Evolutionary conservation across 1,284 basidiomycete species (phyloP), one percentile per base, ranked within the genome.

Genomic region (Ustilago lituana): DNA sequence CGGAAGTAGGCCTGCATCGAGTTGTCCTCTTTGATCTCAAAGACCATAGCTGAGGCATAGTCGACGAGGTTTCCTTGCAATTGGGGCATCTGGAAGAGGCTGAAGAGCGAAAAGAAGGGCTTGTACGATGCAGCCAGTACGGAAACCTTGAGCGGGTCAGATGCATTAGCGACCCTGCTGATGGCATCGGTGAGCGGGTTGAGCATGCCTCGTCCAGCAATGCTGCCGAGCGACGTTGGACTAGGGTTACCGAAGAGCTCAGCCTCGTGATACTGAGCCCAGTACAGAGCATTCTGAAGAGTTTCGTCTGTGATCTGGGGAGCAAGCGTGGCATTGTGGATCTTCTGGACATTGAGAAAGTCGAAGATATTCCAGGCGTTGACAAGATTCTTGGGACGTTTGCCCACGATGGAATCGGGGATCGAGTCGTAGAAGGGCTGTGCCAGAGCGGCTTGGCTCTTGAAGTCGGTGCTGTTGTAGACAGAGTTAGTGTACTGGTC

Each of bases 91-190:
- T 60, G 57, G 52, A 70, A 53, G 83, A 91, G 87, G 82, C 89
- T 87, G 87, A 92, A 89, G 80, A 93, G 86, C 14, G 91, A 91
- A 76, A 93, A 89, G 87, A 93, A 91, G 26, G 92, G 90, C 83
- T 93, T 92, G 85, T 93, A 93, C 69, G 90, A 90, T 20, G 89
- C 89, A 81, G 60, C 71, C 75, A 91, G 86, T 67, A 92, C 83
- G 79, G 89, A 85, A 83, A 93, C 86, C 77, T 91, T 89, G 55
- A 93, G 87, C 35, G 89, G 88, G 83, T 91, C 88, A 53, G 86
- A 88, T 75, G 89, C 87, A 85, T 90, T 92, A 44, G 89, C 86
- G 76, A 94, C 88, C 72, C 88, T 87, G 77, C 89, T 86, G 51
- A 94, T 86, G 7, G 89, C 87, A 44, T 81, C 83, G 51, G 92